Evolutionary conservation across 768 basidiomycete genomes (phyloP), one percentile per base, ranked within the genome.

Genomic region (Mrakia frigida): DNA sequence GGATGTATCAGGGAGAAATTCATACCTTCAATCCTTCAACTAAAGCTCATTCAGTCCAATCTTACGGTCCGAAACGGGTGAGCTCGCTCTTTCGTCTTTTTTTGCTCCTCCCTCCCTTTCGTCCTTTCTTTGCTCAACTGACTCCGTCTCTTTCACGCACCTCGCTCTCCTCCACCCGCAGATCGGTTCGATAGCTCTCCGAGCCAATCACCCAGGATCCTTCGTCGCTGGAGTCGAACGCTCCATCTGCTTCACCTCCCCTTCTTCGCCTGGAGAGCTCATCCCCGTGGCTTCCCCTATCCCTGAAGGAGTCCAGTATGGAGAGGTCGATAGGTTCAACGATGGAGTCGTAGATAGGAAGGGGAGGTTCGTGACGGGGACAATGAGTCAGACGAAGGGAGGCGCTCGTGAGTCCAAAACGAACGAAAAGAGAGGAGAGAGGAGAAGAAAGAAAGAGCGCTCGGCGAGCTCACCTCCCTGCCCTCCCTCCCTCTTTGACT

Each of bases 121-220:
- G 25, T 41, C 25, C 46, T 37, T 31, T 16, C 14, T 23, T 14
- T 6, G 5, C 50, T 31, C 50, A 59, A 28, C 28, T 35, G 10
- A 31, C 11, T 53, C 9, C 37, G 3, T 37, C 39, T 39, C 35
- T 41, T 33, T 9, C n/a, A 13, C 39, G 6, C 28, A 28, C 67
- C 39, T n/a, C n/a, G 33, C 31, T 25, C 69, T 52, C 16, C n/a
- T 10, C 4, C 67, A 7, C 43, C 67, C n/a, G 4, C 35, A 75
- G 76, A 73, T 77, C 67, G 76, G 76, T 25, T 72, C 60, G 35
- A 65, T 77, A 14, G 56, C 56, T 25, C 61, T 77, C 53, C 70
- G 76, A 2, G 11, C 52, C 23, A 16, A 23, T 9, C 60, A 77
- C n/a, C 76, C 76, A 6, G 76, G 76, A 10, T 50, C 52, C 39